These are phyloP conservation scores for Dissoconium aciculare DNA, from an alignment of 2,329 filamentous ascomycete species.

Conservation along the genomic window DNA sequence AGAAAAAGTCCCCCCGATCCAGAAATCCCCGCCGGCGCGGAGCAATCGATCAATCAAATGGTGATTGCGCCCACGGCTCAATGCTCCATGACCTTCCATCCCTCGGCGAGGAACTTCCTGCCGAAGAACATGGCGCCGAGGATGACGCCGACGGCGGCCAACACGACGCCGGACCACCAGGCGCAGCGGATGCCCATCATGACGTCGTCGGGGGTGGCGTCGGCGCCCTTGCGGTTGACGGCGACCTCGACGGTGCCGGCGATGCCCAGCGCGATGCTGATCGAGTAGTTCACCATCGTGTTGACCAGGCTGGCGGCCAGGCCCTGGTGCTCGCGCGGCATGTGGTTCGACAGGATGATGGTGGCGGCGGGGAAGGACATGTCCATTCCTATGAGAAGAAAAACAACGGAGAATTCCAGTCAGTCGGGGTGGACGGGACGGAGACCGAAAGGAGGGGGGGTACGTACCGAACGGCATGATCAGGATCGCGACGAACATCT, in stretches of 20 bases:
- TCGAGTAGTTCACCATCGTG: slow-evolving; percentile 53
- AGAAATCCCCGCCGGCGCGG: too few species aligned
- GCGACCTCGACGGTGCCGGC: slow-evolving; percentile 46
- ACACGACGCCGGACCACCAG: slow-evolving; percentile 25
- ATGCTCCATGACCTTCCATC: slow-evolving; percentile 11
- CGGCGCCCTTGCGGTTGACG: slow-evolving; percentile 25
- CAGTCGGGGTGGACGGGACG: too few species aligned
- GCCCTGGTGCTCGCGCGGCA: slow-evolving; percentile 33
- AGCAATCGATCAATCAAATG: too few species aligned
- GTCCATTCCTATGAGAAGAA: slow-evolving; percentile 39
- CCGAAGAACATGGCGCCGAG: slow-evolving; percentile 14
- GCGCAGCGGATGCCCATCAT: slow-evolving; percentile 27
- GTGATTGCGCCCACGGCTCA: slow-evolving; percentile 4
- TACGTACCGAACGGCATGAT: slow-evolving; percentile 14
- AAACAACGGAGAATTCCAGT: too few species aligned
- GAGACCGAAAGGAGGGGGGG: not conserved
- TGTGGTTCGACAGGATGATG: slow-evolving; percentile 42
- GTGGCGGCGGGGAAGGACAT: slow-evolving; percentile 50
- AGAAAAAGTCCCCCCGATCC: too few species aligned
- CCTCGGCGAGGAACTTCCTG: slow-evolving; percentile 6
- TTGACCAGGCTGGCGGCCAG: slow-evolving; percentile 42
- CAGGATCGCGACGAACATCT: slow-evolving; percentile 23
- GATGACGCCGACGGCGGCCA: slow-evolving; percentile 15
- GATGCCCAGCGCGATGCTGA: slow-evolving; percentile 49
- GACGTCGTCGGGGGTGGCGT: slow-evolving; percentile 18